Base-by-base conservation (phyloP, 768 basidiomycete genomes). In the Tephrocybe rancida region DNA sequence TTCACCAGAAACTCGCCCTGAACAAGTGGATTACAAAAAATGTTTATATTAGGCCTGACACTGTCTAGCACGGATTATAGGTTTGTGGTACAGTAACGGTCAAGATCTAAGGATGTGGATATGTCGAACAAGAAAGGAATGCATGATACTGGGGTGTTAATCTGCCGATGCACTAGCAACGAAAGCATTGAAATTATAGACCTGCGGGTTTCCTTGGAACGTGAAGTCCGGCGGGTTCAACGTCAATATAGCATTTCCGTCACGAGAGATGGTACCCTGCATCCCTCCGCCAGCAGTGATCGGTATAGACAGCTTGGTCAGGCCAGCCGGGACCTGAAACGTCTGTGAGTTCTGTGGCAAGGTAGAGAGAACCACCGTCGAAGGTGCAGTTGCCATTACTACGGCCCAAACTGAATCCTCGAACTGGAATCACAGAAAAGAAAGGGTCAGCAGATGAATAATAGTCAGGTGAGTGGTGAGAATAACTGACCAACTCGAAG, bases 111-210 rank as follows among this genome's bases (percentile, higher is more conserved):
- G n/a, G n/a, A n/a, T n/a, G n/a, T n/a, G n/a, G n/a, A n/a, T n/a
- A n/a, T n/a, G n/a, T n/a, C n/a, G n/a, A n/a, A n/a, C n/a, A n/a
- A n/a, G n/a, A n/a, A n/a, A n/a, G n/a, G n/a, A n/a, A n/a, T n/a
- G n/a, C n/a, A n/a, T n/a, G 22, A 35, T 44, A 16, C 26, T 24
- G 35, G n/a, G n/a, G n/a, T n/a, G 44, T 61, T 52, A 66, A 18
- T 57, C 58, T 16, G 68, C 68, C 29, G 55, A 67, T 18, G 70
- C 69, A 39, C 70, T 67, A 21, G 72, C 75, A n/a, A 87, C 87
- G 50, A 84, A 83, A 11, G 79, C 85, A 57, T 90, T 91, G 67
- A 80, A 92, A 64, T 91, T 90, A 66, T 90, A 92, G 21, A 66
- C 70, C 37, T 71, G 14, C 4, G 89, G 87, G 14, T 66, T 71